Percentiles rank a stretch among this genome's conserved stretches.
These are phyloP conservation scores for Xanthoparmelia taractica DNA, from an alignment of 495 filamentous ascomycete species.

Conservation along the genomic window DNA sequence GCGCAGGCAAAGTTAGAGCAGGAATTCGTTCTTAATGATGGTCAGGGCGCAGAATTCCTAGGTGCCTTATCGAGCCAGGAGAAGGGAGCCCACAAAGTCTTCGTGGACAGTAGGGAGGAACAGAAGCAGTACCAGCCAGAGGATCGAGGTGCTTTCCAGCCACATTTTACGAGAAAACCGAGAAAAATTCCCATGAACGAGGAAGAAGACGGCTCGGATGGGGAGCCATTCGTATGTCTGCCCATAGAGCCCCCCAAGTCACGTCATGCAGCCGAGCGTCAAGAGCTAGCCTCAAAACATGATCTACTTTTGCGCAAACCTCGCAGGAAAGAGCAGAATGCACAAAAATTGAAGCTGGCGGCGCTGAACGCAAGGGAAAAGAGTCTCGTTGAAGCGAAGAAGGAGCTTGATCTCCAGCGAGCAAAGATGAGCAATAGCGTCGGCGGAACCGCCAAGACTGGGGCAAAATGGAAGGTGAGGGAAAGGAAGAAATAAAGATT, in stretches of 20 bases:
- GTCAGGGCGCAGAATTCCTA: constrained; percentile 30
- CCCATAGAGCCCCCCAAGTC: neutral
- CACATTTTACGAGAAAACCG: neutral
- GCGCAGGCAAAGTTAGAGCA: constrained; percentile 53
- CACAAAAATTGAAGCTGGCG: constrained; percentile 48
- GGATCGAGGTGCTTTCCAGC: constrained; percentile 12
- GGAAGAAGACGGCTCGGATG: neutral
- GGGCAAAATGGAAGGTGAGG: constrained; percentile 73
- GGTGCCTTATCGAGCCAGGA: constrained; percentile 15
- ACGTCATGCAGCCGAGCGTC: constrained; percentile 19
- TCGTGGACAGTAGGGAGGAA: constrained; percentile 47
- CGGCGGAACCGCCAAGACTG: constrained; percentile 71
- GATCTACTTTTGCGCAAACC: constrained; percentile 40
- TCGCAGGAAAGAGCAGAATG: constrained; percentile 43
- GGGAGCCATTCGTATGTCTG: neutral
- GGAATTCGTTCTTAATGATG: constrained; percentile 39
- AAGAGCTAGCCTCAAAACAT: constrained; percentile 37
- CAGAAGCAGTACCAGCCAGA: constrained; percentile 38
- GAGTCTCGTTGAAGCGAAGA: constrained; percentile 63
- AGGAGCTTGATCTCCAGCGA: constrained; percentile 67
- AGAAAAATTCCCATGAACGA: constrained; percentile 21
- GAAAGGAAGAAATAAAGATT: constrained; percentile 65
- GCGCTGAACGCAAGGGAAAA: constrained; percentile 60
- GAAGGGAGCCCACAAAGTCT: constrained; percentile 45
- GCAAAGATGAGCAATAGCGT: constrained; percentile 75